Base-by-base conservation (phyloP, 2,329 filamentous ascomycete genomes). In the Monilinia polystroma region DNA sequence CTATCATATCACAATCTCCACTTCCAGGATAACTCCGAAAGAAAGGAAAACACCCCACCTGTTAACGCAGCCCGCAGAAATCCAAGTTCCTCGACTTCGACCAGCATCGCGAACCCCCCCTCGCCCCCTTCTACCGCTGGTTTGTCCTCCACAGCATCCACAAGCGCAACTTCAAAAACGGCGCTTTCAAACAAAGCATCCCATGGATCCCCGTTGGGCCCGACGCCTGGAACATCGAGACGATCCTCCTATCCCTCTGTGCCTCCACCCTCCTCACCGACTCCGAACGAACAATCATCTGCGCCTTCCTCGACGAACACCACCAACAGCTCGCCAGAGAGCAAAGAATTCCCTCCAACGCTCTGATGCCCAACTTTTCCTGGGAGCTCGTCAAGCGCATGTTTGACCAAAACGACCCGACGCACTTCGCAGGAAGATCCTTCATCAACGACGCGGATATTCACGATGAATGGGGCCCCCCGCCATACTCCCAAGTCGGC, bases 91-190 rank as follows among this genome's bases (percentile, higher is more conserved):
- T 43, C 14, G 4, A n/a, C 7, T 26, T 60, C 29, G 4, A 16
- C 18, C 11, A 60, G 14, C 23, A 60, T 20, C 26, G n/a, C 4
- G 63, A 66, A 26, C 32, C n/a, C 5, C 38, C 45, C 20, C 38
- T 59, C 18, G 35, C 49, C 10, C 38, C 32, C 4, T 66, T 66
- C 12, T 66, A 66, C 55, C 63, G 63, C 32, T 66, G 63, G 63
- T 66, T 60, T 12, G 49, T 66, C 14, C 63, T 66, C 32, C 56
- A 66, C 32, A 38, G 49, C 35, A 66, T 66, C 56, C 63, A 66
- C 18, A 66, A 66, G 26, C 63, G 63, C 20, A 12, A 20, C 16
- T 60, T 66, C 18, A 66, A 66, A 12, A 20, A 66, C 20, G 47
- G 55, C 3, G 12, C 29, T 18, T 59, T 66, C 10, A 20, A 14